Evolutionary conservation across 2,329 filamentous ascomycete genomes (phyloP).

Genomic region (Alternaria consortialis): DNA sequence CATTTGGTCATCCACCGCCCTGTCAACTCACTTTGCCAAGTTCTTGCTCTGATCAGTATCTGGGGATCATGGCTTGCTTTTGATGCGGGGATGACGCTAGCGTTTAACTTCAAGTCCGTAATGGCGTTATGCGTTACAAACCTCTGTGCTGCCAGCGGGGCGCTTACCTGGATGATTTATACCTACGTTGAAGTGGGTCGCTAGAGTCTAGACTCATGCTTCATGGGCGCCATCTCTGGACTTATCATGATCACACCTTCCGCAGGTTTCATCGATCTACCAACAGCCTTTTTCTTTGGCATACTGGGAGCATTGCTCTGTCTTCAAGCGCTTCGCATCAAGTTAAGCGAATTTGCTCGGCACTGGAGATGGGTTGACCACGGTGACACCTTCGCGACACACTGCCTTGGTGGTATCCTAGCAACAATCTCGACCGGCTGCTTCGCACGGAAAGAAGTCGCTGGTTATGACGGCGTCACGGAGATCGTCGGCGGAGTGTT

Average conservation of each 20-base stretch:
- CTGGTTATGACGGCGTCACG: constrained; percentile 62
- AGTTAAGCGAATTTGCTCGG: constrained; percentile 60
- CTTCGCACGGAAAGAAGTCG: constrained; percentile 62
- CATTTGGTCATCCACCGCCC: constrained; percentile 59
- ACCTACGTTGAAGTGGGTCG: constrained; percentile 55
- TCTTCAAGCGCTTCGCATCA: constrained; percentile 63
- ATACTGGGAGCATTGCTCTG: constrained; percentile 58
- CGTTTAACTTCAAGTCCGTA: constrained; percentile 60
- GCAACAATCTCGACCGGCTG: constrained; percentile 62
- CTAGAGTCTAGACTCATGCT: constrained; percentile 61
- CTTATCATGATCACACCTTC: constrained; percentile 63
- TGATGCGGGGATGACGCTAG: constrained; percentile 60
- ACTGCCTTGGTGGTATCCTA: constrained; percentile 62
- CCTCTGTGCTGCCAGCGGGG: constrained; percentile 58
- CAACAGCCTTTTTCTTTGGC: constrained; percentile 60
- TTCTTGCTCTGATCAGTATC: constrained; percentile 60
- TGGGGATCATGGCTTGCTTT: constrained; percentile 64
- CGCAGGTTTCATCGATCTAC: constrained; percentile 61
- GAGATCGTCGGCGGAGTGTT: constrained; percentile 62
- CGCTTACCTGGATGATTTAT: constrained; percentile 58
- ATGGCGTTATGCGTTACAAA: constrained; percentile 62
- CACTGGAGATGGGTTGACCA: constrained; percentile 63
- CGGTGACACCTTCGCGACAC: constrained; percentile 65
- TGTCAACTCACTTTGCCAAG: constrained; percentile 59
- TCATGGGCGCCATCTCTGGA: constrained; percentile 63